Evolutionary conservation across 1,284 basidiomycete genomes (phyloP).

Genomic region (Cutaneotrichosporon cyanovorans): DNA sequence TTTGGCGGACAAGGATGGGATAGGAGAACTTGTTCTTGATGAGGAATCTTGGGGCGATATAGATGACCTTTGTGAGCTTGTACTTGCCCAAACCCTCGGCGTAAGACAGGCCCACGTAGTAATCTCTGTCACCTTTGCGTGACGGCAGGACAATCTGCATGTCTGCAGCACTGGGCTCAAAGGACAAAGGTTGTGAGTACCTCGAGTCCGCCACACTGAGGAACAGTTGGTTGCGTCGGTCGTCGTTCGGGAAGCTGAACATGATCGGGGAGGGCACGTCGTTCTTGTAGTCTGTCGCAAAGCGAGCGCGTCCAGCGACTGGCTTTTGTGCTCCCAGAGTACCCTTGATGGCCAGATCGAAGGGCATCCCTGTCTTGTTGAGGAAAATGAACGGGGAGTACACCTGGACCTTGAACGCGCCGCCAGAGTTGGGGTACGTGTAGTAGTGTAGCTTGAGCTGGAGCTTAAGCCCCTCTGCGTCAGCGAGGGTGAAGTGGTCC

Average conservation of each 20-base stretch:
- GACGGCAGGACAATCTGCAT: conserved; percentile 69
- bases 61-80: conserved; percentile 91
- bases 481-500: conserved; percentile 54
- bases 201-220: conserved; percentile 77
- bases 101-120: conserved; percentile 86
- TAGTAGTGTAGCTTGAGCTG: conserved; percentile 80
- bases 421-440: conserved; percentile 82
- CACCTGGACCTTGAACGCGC: conserved; percentile 97
- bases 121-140: conserved; percentile 64
- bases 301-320: conserved; percentile 67
- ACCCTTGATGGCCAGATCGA: conserved; percentile 66
- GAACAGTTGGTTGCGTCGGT: conserved; percentile 75
- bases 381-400: conserved; percentile 87
- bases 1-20: conserved; percentile 73
- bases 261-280: conserved; percentile 65
- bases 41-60: conserved; percentile 82
- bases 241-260: conserved; percentile 72
- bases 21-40: conserved; percentile 72
- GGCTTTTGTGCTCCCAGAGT: conserved; percentile 67
- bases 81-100: conserved; percentile 92
- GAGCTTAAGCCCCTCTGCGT: conserved; percentile 69
- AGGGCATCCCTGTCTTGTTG: conserved; percentile 89
- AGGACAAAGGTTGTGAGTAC: conserved; percentile 83
- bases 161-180: conserved; percentile 88
- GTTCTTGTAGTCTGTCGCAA: conserved; percentile 49